Base-by-base conservation (phyloP, 2,329 filamentous ascomycete species). In the Nothomitra cinnamomea region DNA sequence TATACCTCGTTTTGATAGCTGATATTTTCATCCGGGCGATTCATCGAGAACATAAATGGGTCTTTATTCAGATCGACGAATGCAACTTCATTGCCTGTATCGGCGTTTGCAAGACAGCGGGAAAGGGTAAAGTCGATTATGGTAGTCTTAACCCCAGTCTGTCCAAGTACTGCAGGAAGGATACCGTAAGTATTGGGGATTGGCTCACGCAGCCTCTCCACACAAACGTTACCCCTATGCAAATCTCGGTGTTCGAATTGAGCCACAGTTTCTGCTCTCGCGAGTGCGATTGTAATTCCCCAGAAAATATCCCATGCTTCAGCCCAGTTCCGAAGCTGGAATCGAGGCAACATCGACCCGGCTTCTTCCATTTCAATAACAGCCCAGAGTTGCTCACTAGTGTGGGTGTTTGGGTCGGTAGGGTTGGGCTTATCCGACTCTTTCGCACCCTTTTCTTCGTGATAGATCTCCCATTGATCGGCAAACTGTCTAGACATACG, bases 121-220 rank as follows among this genome's bases (percentile, higher is more conserved):
- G 79, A 82, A 36, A 83, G 71, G 1, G 80, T 82, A 63, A 83
- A 83, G 62, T 83, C 80, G 58, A 83, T 83, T 22, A 83, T 72
- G 0, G 80, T 82, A 1, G 78, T 78, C 58, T 80, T 75, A 2
- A 82, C 64, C 1, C 69, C 69, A 13, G 76, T 77, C 54, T 77
- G 70, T 1, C 72, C 71, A 22, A 80, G 62, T 42, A 69, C 73
- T 21, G 62, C 61, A 17, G 56, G 28, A 4, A 12, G n/a, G 32
- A 21, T 15, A 21, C 22, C 17, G 28, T n/a, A 41, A 35, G 24
- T 47, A 55, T 28, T 15, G 12, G n/a, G 43, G 21, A 5, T n/a
- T 21, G n/a, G 21, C 24, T 47, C 43, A 21, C 28, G 28, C 4
- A 32, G 15, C 24, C 52, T 47, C 50, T 67, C 65, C 53, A 82